These are phyloP conservation scores for Trichosporon ovoides DNA, from an alignment of 1,284 basidiomycete species.

Conservation along the genomic window DNA sequence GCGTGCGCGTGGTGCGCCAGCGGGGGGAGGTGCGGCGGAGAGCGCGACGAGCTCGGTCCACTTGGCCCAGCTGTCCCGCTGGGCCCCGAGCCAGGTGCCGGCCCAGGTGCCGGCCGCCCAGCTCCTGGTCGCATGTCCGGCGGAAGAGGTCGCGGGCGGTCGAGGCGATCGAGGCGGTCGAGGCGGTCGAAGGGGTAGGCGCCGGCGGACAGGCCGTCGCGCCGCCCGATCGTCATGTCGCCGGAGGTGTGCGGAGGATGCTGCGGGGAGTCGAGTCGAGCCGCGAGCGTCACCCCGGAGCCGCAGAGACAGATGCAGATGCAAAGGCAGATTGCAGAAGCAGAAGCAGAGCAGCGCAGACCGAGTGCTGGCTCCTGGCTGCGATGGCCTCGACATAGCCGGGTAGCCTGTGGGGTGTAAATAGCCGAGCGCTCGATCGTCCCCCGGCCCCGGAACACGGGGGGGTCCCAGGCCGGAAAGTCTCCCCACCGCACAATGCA, in stretches of 20 bases:
- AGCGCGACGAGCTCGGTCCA: too few species aligned
- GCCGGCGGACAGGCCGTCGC: neutral
- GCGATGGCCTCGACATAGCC: conserved; percentile 2
- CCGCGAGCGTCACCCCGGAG: neutral
- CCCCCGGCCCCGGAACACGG: neutral
- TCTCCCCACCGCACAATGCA: too few species aligned
- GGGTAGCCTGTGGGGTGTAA: neutral
- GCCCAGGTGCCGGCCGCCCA: too few species aligned
- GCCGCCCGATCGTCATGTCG: conserved; percentile 1
- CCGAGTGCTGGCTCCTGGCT: too few species aligned
- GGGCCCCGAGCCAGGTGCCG: too few species aligned
- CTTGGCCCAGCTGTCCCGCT: too few species aligned
- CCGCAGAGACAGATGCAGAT: neutral
- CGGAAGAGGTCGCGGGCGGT: neutral
- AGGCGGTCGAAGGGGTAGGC: neutral
- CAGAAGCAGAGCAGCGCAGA: neutral
- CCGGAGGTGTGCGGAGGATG: neutral
- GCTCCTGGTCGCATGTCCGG: too few species aligned
- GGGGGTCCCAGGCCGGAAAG: too few species aligned
- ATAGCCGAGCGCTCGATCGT: neutral
- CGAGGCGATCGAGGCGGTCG: neutral
- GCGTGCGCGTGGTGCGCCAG: too few species aligned
- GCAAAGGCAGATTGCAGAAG: neutral
- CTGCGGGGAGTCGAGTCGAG: neutral
- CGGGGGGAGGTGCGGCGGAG: too few species aligned